Evolutionary conservation across 2,329 filamentous ascomycete genomes (phyloP).

Genomic region (Daldinia sp.): DNA sequence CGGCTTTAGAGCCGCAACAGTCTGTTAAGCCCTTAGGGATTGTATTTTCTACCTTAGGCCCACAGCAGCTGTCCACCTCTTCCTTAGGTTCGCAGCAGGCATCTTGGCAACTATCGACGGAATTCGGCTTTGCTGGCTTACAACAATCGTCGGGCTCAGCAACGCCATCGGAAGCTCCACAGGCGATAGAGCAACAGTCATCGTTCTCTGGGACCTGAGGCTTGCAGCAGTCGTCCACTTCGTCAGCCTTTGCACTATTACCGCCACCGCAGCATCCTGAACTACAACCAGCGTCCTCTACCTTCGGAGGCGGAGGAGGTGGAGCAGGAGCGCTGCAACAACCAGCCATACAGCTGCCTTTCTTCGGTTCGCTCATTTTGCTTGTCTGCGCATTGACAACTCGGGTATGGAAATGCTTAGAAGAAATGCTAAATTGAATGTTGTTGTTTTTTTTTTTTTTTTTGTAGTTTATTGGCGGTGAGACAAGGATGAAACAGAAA

Average conservation of each 20-base stretch:
- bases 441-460: background rate
- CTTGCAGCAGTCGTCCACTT: slow-evolving; percentile 23
- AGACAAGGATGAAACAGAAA: background rate
- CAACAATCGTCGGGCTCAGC: slow-evolving; percentile 29
- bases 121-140: slow-evolving; percentile 15
- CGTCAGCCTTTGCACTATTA: background rate
- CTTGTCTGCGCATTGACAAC: slow-evolving; percentile 4
- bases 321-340: slow-evolving; percentile 21
- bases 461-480: slow-evolving; percentile 3
- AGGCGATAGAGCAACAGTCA: background rate
- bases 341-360: slow-evolving; percentile 27
- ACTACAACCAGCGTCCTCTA: slow-evolving; percentile 19
- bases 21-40: background rate
- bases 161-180: background rate
- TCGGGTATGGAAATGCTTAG: background rate
- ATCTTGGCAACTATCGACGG: slow-evolving; percentile 19
- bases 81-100: slow-evolving; percentile 26
- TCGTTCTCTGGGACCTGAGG: background rate
- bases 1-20: slow-evolving; percentile 21
- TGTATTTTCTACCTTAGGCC: background rate
- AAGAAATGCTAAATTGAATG: slow-evolving; percentile 2
- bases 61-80: slow-evolving; percentile 23
- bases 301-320: slow-evolving; percentile 9
- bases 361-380: slow-evolving; percentile 30
- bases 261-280: slow-evolving; percentile 22